Conservation (phyloP, 192 early-diverging fungal species). For the Chytriomyces sp. region DNA sequence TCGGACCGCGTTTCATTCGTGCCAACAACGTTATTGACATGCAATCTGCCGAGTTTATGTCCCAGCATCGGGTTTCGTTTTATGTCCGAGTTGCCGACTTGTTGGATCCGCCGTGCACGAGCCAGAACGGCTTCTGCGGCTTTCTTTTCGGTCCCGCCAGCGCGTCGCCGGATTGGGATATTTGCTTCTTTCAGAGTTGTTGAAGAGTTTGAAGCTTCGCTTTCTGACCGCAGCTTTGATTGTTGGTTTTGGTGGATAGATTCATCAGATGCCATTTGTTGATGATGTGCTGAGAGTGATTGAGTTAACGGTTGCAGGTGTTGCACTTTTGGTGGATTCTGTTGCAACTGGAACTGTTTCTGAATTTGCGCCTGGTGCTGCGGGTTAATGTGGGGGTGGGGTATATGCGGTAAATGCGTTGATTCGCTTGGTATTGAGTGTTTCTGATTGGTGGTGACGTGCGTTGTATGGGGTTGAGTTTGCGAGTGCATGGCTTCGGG, state of each 20-base stretch:
- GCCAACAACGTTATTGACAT: not conserved
- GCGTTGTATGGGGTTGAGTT: no score
- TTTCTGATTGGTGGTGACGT: not conserved
- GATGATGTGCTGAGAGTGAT: not conserved
- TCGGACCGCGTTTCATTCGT: not conserved
- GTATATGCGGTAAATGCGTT: not conserved
- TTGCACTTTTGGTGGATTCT: constrained; percentile 10
- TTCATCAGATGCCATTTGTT: not conserved
- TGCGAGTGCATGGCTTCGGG: not conserved
- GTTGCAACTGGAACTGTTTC: constrained; percentile 19
- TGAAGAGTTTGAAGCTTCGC: not conserved
- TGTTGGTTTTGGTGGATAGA: constrained; percentile 1
- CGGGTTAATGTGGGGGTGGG: not conserved
- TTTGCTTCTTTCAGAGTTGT: not conserved
- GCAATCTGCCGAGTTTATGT: not conserved
- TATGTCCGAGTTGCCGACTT: not conserved
- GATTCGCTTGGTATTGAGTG: not conserved
- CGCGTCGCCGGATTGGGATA: not conserved
- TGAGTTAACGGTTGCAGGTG: constrained; percentile 17
- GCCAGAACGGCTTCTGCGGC: constrained; percentile 28
- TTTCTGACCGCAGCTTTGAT: constrained; percentile 6
- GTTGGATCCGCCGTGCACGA: constrained; percentile 27
- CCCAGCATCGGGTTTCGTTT: constrained; percentile 6
- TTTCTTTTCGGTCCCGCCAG: constrained; percentile 11
- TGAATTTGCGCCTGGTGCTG: constrained; percentile 28